Evolutionary conservation across 2,329 filamentous ascomycete genomes (phyloP).

Genomic region (Fusarium acutatum): DNA sequence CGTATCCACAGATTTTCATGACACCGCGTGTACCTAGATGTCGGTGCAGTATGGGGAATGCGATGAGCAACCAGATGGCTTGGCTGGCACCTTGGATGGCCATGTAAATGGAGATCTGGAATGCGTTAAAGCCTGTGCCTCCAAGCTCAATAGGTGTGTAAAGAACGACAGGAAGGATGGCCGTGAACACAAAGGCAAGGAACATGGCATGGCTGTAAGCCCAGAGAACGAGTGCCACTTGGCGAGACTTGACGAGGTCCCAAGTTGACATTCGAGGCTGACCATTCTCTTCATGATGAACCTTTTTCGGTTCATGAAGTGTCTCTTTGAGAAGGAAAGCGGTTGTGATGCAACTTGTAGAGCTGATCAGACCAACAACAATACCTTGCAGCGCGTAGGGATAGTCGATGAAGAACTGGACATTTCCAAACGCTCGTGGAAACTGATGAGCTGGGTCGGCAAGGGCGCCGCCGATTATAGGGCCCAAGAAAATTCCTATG

Average conservation of each 20-base stretch:
- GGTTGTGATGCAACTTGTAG: slow-evolving; percentile 60
- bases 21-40: slow-evolving; percentile 73
- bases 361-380: slow-evolving; percentile 63
- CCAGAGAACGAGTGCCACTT: slow-evolving; percentile 72
- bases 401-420: slow-evolving; percentile 57
- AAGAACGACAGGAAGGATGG: slow-evolving; percentile 73
- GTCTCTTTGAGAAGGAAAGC: slow-evolving; percentile 72
- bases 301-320: slow-evolving; percentile 43
- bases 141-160: slow-evolving; percentile 70
- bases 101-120: slow-evolving; percentile 74
- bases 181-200: slow-evolving; percentile 76
- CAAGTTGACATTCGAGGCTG: slow-evolving; percentile 35
- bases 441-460: slow-evolving; percentile 74
- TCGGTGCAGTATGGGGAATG: slow-evolving; percentile 74
- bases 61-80: slow-evolving; percentile 74
- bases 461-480: slow-evolving; percentile 73
- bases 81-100: slow-evolving; percentile 71
- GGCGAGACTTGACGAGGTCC: slow-evolving; percentile 66
- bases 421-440: slow-evolving; percentile 58
- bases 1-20: slow-evolving; percentile 60
- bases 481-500: slow-evolving; percentile 76
- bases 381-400: slow-evolving; percentile 66
- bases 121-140: slow-evolving; percentile 69
- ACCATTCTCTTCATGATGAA: neutral
- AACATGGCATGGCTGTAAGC: slow-evolving; percentile 73